Base-by-base conservation (phyloP, 495 filamentous ascomycete species). In the Penicillium cataractarum region DNA sequence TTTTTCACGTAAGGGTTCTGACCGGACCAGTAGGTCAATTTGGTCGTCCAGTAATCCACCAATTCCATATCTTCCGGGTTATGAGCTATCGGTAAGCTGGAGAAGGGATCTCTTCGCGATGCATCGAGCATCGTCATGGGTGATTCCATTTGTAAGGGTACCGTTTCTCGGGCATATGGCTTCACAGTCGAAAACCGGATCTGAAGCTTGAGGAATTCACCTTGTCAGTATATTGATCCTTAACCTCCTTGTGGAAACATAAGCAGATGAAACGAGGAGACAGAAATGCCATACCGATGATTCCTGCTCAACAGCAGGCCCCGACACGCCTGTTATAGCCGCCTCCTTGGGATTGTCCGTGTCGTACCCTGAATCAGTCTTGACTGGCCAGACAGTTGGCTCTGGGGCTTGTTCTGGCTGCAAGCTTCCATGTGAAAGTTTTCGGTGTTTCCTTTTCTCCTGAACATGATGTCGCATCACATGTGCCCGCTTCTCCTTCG, bases 401-500 rank as follows among this genome's bases (percentile, higher is more conserved):
- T 67, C 72, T 32, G 67, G 63, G 6, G 58, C 48, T 19, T 63
- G 68, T 13, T 61, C 66, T 0, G 55, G 24, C 3, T 68, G 68
- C 22, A 67, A 61, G 32, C 55, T 66, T 29, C 64, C 65, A 50
- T 61, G 62, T 1, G 69, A 70, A 48, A 65, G 54, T 61, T 74
- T 76, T 49, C 70, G 76, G 57, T 78, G 76, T 53, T 69, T 78
- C 19, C 71, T 66, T 63, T 80, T 82, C 60, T 79, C 73, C 59
- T 80, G 78, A 29, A 80, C 77, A 68, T 82, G 79, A 48, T 82
- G 76, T n/a, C 78, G 76, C 79, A 82, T 82, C 13, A 82, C 79
- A 72, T 82, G 79, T 17, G 79, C 76, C 53, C 79, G 73, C 55
- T 80, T 80, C 58, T 80, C 79, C 27, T 78, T 73, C 10, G 79